Evolutionary conservation across 1,284 basidiomycete genomes (phyloP).

Genomic region (Fomitopsis schrenkii): DNA sequence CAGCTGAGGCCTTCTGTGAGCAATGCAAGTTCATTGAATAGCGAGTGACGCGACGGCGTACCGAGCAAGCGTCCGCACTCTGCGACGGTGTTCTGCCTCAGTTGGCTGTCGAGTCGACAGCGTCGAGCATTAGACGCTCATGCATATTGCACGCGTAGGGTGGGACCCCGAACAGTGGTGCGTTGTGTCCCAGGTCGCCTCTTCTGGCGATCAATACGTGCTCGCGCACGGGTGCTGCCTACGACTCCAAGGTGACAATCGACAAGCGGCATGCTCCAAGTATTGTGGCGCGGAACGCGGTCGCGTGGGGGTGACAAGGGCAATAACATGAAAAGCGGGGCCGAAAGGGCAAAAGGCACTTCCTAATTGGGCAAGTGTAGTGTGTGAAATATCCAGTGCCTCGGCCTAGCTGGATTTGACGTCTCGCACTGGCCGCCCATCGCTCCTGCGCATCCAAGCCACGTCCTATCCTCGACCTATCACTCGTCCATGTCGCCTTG

Average conservation of each 20-base stretch:
- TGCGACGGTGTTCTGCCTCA: not conserved
- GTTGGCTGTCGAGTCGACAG: not conserved
- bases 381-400: conserved; percentile 14
- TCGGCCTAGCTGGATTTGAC: conserved; percentile 9
- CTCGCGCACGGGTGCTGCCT: not conserved
- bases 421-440: conserved; percentile 14
- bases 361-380: conserved; percentile 1
- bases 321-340: not conserved
- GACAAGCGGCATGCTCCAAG: not conserved
- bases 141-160: not conserved
- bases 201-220: not conserved
- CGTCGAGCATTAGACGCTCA: not conserved
- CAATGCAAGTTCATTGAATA: not conserved
- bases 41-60: not conserved
- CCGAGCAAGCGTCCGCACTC: not conserved
- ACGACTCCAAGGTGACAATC: not conserved
- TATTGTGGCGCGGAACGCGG: not conserved
- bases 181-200: not conserved
- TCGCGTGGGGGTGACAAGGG: not conserved
- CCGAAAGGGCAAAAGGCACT: not conserved
- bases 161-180: not conserved
- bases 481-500: conserved; percentile 25
- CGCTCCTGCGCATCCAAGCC: conserved; percentile 16
- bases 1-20: not conserved
- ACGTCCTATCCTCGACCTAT: conserved; percentile 20